Percentiles rank a stretch among this genome's conserved stretches.
phyloP scores from a whole-genome alignment of 2,329 filamentous ascomycete genomes.

The Trichoderma breve region DNA sequence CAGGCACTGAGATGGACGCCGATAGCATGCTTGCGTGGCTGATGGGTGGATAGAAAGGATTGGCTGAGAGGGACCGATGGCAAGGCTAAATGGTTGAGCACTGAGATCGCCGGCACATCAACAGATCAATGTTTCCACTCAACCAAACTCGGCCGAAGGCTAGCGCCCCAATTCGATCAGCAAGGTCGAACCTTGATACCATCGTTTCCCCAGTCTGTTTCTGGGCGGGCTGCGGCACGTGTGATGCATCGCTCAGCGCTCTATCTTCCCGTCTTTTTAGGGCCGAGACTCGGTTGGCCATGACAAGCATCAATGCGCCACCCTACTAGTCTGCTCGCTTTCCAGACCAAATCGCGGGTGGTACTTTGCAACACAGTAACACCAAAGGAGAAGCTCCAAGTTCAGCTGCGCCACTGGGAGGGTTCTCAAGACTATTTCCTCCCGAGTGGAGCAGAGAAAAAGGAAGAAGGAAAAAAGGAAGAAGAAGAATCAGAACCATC shows the following conservation, averaged over 20 bases:
- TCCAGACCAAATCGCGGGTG: background rate
- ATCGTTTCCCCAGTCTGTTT: background rate
- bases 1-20: background rate
- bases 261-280: slow-evolving; percentile 4
- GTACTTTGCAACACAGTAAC: background rate
- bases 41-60: background rate
- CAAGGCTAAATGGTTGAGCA: background rate
- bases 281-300: slow-evolving; percentile 10
- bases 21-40: background rate
- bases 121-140: slow-evolving; percentile 8
- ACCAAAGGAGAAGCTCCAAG: background rate
- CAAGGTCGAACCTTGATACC: background rate
- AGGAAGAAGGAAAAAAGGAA: background rate
- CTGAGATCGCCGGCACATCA: slow-evolving; percentile 8
- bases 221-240: background rate
- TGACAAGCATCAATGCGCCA: slow-evolving; percentile 4
- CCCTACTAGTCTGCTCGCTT: slow-evolving; percentile 4
- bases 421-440: background rate
- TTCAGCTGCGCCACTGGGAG: background rate
- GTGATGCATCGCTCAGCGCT: background rate
- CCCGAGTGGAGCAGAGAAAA: background rate
- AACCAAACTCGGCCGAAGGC: background rate
- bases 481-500: background rate
- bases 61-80: background rate
- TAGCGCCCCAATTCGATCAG: background rate